phyloP scores from a whole-genome alignment of 1,139 yeast species.

The Oligophagozyma castellii region DNA sequence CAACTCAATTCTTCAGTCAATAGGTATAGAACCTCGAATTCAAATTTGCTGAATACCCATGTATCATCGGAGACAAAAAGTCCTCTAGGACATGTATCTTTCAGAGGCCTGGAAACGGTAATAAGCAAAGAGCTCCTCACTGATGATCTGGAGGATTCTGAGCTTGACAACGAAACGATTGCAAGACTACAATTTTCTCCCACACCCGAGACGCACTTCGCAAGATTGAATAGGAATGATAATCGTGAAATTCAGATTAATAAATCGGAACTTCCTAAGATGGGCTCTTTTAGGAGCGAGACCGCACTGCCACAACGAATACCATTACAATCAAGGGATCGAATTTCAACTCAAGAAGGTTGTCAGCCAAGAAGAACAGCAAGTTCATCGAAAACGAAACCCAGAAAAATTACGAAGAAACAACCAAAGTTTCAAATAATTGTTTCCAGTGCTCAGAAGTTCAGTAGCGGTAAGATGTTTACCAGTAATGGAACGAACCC shows the following conservation, averaged over 20 bases:
- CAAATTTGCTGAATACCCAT: conserved; percentile 1
- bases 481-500: conserved; percentile 1
- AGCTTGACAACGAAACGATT: neutral
- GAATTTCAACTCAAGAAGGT: conserved; percentile 3
- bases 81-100: neutral
- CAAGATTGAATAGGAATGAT: conserved; percentile 3
- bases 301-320: conserved; percentile 1
- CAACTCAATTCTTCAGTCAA: conserved; percentile 24
- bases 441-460: conserved; percentile 23
- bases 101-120: conserved; percentile 8
- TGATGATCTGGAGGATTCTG: conserved; percentile 9
- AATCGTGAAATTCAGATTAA: conserved; percentile 7
- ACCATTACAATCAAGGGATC: conserved; percentile 1
- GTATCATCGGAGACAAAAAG: conserved; percentile 1
- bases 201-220: conserved; percentile 14
- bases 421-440: conserved; percentile 24
- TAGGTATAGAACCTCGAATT: conserved; percentile 13
- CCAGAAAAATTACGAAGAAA: conserved; percentile 13
- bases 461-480: conserved; percentile 7
- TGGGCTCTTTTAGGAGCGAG: conserved; percentile 24
- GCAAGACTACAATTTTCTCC: conserved; percentile 18
- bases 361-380: conserved; percentile 2
- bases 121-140: conserved; percentile 8
- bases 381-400: conserved; percentile 6
- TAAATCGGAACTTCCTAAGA: conserved; percentile 25